A percentile compares a stretch with the other conserved stretches of the same genome.
phyloP scores from a whole-genome alignment of 192 early-diverging fungal genomes.

The Entomortierella chlamydospora region DNA sequence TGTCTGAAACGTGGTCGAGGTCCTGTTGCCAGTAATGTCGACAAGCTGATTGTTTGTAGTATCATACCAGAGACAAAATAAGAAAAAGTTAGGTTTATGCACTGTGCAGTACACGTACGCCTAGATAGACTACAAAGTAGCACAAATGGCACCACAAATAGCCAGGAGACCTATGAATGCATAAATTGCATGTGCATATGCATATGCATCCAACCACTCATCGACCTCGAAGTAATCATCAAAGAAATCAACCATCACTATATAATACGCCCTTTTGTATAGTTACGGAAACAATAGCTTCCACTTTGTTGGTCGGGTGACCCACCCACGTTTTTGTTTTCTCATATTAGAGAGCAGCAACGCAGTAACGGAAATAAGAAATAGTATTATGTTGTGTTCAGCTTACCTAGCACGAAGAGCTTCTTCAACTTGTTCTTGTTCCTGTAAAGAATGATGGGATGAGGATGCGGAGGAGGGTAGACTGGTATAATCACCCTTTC shows the following conservation, averaged over 20 bases:
- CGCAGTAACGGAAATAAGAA: background rate
- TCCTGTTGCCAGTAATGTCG: conserved; percentile 44
- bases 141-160: conserved; percentile 7
- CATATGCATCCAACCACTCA: background rate
- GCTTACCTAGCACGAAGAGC: conserved; percentile 50
- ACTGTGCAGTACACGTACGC: too few relatives aligned
- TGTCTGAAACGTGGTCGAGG: conserved; percentile 43
- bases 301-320: background rate
- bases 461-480: conserved; percentile 27
- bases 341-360: background rate
- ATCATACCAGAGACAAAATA: background rate
- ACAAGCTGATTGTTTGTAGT: conserved; percentile 16
- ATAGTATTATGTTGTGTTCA: background rate
- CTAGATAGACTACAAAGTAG: conserved; percentile 6
- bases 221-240: background rate
- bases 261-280: too few relatives aligned
- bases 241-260: background rate
- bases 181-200: too few relatives aligned
- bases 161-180: background rate
- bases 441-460: conserved; percentile 34
- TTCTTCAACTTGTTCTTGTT: conserved; percentile 52
- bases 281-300: too few relatives aligned
- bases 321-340: background rate
- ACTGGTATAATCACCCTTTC: conserved; percentile 24
- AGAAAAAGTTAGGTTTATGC: conserved; percentile 1